Percentiles rank a stretch among this genome's conserved stretches.
Evolutionary conservation across 805 yeast genomes (phyloP).

Genomic region (Kluyveromyces lactis): DNA sequence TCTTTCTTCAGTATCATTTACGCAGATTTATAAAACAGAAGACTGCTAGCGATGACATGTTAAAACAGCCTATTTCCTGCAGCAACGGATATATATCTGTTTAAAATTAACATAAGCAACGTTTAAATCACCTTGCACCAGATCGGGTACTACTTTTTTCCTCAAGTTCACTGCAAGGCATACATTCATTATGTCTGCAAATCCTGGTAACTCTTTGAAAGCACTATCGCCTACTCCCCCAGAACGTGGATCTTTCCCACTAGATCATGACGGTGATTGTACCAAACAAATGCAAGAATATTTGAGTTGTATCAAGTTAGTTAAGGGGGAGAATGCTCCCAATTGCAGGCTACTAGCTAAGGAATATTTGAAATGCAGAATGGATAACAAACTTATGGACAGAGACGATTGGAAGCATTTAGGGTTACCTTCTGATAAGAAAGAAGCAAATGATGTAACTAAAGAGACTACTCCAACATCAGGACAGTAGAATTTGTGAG

Average conservation of each 20-base stretch:
- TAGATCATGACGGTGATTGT: constrained; percentile 86
- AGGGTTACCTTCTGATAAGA: constrained; percentile 50
- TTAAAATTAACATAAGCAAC: too few relatives aligned
- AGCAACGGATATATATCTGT: too few relatives aligned
- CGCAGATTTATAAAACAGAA: too few relatives aligned
- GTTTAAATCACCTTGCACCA: too few relatives aligned
- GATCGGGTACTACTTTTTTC: too few relatives aligned
- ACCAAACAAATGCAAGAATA: constrained; percentile 65
- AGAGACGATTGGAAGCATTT: constrained; percentile 50
- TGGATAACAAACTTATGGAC: constrained; percentile 69
- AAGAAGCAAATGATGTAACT: constrained; percentile 9
- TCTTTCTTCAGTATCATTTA: too few relatives aligned
- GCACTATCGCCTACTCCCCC: constrained; percentile 83
- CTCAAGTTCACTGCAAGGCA: too few relatives aligned
- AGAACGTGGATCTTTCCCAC: constrained; percentile 91
- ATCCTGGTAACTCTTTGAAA: constrained; percentile 39
- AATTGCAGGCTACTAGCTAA: constrained; percentile 83
- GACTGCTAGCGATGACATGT: too few relatives aligned
- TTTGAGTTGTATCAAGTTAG: constrained; percentile 67
- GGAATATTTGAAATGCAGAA: constrained; percentile 73
- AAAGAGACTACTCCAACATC: too few relatives aligned
- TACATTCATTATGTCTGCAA: constrained; percentile 26
- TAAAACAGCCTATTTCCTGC: too few relatives aligned
- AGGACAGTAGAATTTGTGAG: too few relatives aligned
- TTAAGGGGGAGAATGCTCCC: constrained; percentile 79